A percentile compares a stretch with the other conserved stretches of the same genome.
Evolutionary conservation across 2,329 filamentous ascomycete genomes (phyloP).

Genomic region (Diplodia sapinea): DNA sequence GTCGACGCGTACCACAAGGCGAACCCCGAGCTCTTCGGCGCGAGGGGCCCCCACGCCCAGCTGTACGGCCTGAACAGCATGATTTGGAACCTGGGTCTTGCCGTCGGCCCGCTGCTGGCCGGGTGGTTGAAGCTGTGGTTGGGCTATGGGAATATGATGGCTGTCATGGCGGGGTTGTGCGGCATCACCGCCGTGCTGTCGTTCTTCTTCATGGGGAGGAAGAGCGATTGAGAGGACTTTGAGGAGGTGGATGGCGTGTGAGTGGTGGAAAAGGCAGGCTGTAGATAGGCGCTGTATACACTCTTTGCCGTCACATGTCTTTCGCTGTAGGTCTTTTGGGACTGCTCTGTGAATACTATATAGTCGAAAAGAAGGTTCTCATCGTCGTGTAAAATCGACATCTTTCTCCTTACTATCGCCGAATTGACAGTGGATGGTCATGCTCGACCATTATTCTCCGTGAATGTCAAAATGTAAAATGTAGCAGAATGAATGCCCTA

Average conservation of each 20-base stretch:
- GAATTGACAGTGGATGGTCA: too few species aligned
- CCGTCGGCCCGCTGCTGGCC: slow-evolving; percentile 64
- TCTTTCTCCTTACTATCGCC: too few species aligned
- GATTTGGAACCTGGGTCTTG: slow-evolving; percentile 65
- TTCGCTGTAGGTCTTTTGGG: too few species aligned
- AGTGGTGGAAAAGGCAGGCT: not conserved
- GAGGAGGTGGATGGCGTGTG: slow-evolving; percentile 13
- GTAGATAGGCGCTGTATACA: not conserved
- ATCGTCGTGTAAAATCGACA: not conserved
- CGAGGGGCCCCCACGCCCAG: slow-evolving; percentile 66
- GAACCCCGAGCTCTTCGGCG: slow-evolving; percentile 62
- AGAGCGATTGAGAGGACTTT: slow-evolving; percentile 1
- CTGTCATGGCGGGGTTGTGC: slow-evolving; percentile 56
- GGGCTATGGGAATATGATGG: slow-evolving; percentile 65
- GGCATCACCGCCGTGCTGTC: slow-evolving; percentile 45
- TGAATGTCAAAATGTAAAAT: too few species aligned
- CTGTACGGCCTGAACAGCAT: slow-evolving; percentile 70
- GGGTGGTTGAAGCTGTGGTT: slow-evolving; percentile 59
- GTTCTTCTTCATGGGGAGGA: slow-evolving; percentile 22
- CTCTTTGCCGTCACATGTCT: not conserved
- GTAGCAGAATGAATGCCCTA: too few species aligned
- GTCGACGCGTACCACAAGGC: slow-evolving; percentile 62
- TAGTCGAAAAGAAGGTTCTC: not conserved
- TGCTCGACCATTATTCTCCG: too few species aligned
- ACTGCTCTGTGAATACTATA: too few species aligned